Percentiles rank a stretch among this genome's conserved stretches.
Conservation (phyloP, 2,329 filamentous ascomycete species). For the Xylaria sp. region DNA sequence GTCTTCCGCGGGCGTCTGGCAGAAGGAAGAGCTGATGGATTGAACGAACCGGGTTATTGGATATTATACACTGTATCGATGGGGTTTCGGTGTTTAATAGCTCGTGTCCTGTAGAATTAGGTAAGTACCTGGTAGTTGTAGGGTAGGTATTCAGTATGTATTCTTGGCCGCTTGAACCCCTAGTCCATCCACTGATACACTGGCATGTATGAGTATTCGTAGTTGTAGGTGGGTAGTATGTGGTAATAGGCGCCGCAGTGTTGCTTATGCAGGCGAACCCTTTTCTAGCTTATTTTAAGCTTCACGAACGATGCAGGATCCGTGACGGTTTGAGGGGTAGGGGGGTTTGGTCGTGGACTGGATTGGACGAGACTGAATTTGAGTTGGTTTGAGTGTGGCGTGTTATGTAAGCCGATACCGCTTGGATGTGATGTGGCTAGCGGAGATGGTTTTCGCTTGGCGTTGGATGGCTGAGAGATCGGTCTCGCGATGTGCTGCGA, state of each 20-base stretch:
- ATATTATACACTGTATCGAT: slow-evolving; percentile 3
- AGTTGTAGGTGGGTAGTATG: not conserved
- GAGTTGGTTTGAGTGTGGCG: slow-evolving; percentile 17
- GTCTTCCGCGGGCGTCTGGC: not conserved
- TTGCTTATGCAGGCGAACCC: too few relatives aligned
- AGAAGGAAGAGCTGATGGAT: slow-evolving; percentile 6
- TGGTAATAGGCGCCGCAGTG: too few relatives aligned
- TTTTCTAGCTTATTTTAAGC: too few relatives aligned
- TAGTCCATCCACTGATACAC: too few relatives aligned
- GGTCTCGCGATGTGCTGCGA: not conserved
- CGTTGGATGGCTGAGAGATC: slow-evolving; percentile 1
- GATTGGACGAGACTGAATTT: slow-evolving; percentile 15
- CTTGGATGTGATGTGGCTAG: slow-evolving; percentile 22
- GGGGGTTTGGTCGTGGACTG: slow-evolving; percentile 20
- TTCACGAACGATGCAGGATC: too few relatives aligned
- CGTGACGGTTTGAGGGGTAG: too few relatives aligned
- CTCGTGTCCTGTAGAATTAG: too few relatives aligned
- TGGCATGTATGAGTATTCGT: too few relatives aligned
- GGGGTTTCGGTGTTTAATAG: too few relatives aligned
- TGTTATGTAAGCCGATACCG: slow-evolving; percentile 29
- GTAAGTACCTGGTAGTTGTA: too few relatives aligned
- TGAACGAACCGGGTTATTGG: slow-evolving; percentile 8
- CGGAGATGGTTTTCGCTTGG: slow-evolving; percentile 23
- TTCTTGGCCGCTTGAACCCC: too few relatives aligned
- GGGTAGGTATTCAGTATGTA: too few relatives aligned